These are phyloP conservation scores for Sparassis latifolia DNA, from an alignment of 1,284 basidiomycete species.

Conservation along the genomic window DNA sequence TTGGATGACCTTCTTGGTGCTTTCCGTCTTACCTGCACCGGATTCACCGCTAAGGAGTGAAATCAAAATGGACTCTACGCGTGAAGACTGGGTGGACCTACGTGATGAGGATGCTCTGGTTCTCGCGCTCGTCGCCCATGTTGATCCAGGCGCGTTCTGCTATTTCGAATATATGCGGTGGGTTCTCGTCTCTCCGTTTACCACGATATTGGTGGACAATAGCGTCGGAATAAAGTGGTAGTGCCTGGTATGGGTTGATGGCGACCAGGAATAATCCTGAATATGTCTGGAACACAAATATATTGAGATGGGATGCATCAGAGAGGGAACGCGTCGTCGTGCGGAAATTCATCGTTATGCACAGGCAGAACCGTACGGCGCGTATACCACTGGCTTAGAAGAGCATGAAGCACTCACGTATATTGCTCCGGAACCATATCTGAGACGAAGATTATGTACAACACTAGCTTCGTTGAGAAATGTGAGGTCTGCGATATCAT, in stretches of 20 bases:
- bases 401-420: constrained; percentile 65
- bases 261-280: constrained; percentile 97
- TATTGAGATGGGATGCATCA: not conserved
- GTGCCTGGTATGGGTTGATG: constrained; percentile 92
- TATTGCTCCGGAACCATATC: constrained; percentile 90
- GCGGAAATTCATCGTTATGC: too few relatives aligned
- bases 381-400: too few relatives aligned
- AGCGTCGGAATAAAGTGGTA: constrained; percentile 92
- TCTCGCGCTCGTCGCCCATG: constrained; percentile 96
- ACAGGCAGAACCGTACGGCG: too few relatives aligned
- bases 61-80: not conserved
- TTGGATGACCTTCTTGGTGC: constrained; percentile 99
- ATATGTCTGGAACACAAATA: constrained; percentile 63
- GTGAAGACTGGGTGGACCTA: constrained; percentile 36
- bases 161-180: constrained; percentile 96
- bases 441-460: constrained; percentile 89
- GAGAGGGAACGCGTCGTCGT: not conserved
- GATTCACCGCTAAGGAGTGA: constrained; percentile 78
- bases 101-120: constrained; percentile 98
- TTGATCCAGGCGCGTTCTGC: constrained; percentile 98
- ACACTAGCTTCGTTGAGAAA: constrained; percentile 99
- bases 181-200: constrained; percentile 89
- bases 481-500: constrained; percentile 97
- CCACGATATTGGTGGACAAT: constrained; percentile 92
- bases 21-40: constrained; percentile 98